phyloP scores from a whole-genome alignment of 2,329 filamentous ascomycete species.

The Aspergillus cejpii region DNA sequence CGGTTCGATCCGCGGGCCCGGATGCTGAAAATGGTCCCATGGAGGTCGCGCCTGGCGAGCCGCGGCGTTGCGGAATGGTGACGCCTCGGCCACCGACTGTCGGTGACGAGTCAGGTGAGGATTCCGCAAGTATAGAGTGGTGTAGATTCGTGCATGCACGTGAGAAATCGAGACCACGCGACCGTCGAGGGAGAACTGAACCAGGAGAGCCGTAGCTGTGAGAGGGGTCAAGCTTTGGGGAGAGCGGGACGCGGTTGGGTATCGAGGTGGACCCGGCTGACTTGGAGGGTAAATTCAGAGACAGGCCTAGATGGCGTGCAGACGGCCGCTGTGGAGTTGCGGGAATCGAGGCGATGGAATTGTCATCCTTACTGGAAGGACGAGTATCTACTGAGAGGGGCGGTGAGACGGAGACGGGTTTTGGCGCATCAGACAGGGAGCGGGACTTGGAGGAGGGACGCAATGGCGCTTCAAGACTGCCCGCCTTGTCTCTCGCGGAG shows the following conservation, averaged over 20 bases:
- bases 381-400: slow-evolving; percentile 51
- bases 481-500: slow-evolving; percentile 8
- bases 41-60: slow-evolving; percentile 55
- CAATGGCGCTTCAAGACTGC: slow-evolving; percentile 19
- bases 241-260: slow-evolving; percentile 61
- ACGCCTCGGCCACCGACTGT: slow-evolving; percentile 65
- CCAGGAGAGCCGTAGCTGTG: slow-evolving; percentile 81
- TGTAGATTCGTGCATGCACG: slow-evolving; percentile 89
- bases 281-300: slow-evolving; percentile 61
- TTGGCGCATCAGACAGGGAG: slow-evolving; percentile 61
- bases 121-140: slow-evolving; percentile 87
- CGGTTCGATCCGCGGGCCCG: slow-evolving; percentile 61
- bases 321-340: slow-evolving; percentile 66
- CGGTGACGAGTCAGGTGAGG: slow-evolving; percentile 84
- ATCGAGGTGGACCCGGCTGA: slow-evolving; percentile 44
- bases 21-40: slow-evolving; percentile 63
- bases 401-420: slow-evolving; percentile 52
- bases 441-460: slow-evolving; percentile 48
- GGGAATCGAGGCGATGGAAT: slow-evolving; percentile 49
- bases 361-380: slow-evolving; percentile 61
- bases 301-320: slow-evolving; percentile 57
- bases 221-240: slow-evolving; percentile 76
- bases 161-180: slow-evolving; percentile 86
- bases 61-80: slow-evolving; percentile 52
- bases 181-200: slow-evolving; percentile 80